Evolutionary conservation across 768 basidiomycete genomes (phyloP), one percentile per base, ranked within the genome.

Genomic region (Scleroderma citrinum): DNA sequence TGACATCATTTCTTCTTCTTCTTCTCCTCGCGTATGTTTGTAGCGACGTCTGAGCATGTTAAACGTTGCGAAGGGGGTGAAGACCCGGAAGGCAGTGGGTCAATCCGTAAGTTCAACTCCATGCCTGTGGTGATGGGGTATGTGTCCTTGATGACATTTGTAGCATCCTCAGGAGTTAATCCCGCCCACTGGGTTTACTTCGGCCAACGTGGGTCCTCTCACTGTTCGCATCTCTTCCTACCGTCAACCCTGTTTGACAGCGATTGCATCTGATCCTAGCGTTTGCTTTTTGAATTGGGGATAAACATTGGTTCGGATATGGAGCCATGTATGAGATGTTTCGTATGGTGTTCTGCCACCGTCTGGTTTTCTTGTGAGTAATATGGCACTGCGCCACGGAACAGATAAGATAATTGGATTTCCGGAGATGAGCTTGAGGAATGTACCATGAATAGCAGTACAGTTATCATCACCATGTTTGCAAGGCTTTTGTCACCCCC

Each of bases 101-200:
- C 69, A 5, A 72, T 77, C 41, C 65, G 77, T 79, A 56, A 56
- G 70, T 48, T 8, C 20, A 35, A 49, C 8, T 19, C 12, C 38
- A 21, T 23, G 14, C 8, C 8, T 42, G 42, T 38, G 30, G 5
- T 30, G 10, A 36, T 19, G 16, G 40, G 37, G n/a, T 51, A 36
- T 31, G 50, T 11, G 13, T 17, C 24, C 14, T 26, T 29, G 3
- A 29, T 26, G 8, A 35, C 23, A 31, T 39, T 6, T 14, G 16
- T 39, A 77, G 77, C 68, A 16, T 74, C 76, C 12, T 74, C 66
- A 13, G 76, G 76, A 26, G 71, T 75, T 49, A 77, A 76, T 48
- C 63, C 63, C 5, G 67, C 71, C n/a, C 77, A 79, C 44, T 52
- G 68, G 40, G 41, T 71, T 13, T 77, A 79, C 53, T 77, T 78